phyloP scores from a whole-genome alignment of 2,329 filamentous ascomycete species.

The Diaporthe capsici region DNA sequence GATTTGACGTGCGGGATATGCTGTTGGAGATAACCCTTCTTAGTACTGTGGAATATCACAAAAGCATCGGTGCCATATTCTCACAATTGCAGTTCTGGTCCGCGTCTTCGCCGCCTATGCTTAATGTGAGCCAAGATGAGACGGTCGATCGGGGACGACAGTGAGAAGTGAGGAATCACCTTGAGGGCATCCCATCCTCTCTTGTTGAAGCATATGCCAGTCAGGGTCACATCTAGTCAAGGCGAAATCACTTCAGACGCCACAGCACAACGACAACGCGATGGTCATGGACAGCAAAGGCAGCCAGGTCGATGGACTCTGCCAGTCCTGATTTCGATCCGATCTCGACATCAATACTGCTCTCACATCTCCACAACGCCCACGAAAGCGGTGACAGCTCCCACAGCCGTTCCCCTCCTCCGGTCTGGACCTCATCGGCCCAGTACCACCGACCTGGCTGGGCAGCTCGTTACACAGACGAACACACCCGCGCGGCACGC shows the following conservation, averaged over 20 bases:
- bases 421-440: neutral
- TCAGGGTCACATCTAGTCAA: neutral
- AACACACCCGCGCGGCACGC: constrained; percentile 12
- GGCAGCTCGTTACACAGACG: neutral
- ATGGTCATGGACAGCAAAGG: neutral
- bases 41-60: neutral
- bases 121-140: neutral
- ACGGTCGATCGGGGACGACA: neutral
- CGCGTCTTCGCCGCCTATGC: too few species aligned
- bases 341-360: neutral
- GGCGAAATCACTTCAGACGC: neutral
- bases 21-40: neutral
- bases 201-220: neutral
- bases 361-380: neutral
- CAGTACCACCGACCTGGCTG: neutral
- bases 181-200: neutral
- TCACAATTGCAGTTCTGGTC: neutral
- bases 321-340: neutral
- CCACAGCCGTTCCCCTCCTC: neutral
- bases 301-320: neutral
- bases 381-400: neutral
- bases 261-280: neutral
- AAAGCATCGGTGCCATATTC: neutral
- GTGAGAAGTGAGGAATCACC: constrained; percentile 8
- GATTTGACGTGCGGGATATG: neutral